A percentile compares a stretch with the other conserved stretches of the same genome.
Conservation (phyloP, 1,284 basidiomycete genomes). For the Ceraceosorus guamensis region DNA sequence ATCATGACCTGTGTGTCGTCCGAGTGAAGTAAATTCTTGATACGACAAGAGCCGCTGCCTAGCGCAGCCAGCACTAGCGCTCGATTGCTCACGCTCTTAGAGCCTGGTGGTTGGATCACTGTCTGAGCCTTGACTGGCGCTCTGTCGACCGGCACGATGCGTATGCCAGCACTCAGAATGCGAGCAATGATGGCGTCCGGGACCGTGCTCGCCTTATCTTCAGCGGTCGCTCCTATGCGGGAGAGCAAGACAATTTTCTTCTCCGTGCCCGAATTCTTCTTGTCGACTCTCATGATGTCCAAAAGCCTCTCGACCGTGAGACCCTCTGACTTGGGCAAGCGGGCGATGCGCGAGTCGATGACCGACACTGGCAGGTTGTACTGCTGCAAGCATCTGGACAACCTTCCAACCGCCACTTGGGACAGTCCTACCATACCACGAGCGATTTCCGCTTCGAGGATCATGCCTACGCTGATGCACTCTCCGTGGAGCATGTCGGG, state of each 20-base stretch:
- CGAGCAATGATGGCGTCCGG: slow-evolving; percentile 46
- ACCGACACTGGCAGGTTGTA: slow-evolving; percentile 44
- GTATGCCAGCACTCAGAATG: slow-evolving; percentile 59
- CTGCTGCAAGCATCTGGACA: slow-evolving; percentile 37
- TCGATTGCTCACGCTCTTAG: slow-evolving; percentile 94
- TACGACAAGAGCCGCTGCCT: slow-evolving; percentile 74
- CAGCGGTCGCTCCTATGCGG: slow-evolving; percentile 82
- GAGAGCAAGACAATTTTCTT: slow-evolving; percentile 92
- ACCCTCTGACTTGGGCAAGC: slow-evolving; percentile 62
- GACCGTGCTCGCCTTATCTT: slow-evolving; percentile 83
- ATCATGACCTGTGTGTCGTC: slow-evolving; percentile 99
- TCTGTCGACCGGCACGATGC: slow-evolving; percentile 16
- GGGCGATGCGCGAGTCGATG: slow-evolving; percentile 44
- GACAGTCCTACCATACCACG: slow-evolving; percentile 39
- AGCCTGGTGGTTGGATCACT: slow-evolving; percentile 84
- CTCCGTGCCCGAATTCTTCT: slow-evolving; percentile 82
- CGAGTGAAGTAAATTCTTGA: slow-evolving; percentile 87
- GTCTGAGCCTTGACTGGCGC: slow-evolving; percentile 50
- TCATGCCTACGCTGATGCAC: slow-evolving; percentile 47
- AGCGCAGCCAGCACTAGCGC: slow-evolving; percentile 89
- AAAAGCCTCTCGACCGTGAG: slow-evolving; percentile 76
- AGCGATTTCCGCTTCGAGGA: slow-evolving; percentile 46
- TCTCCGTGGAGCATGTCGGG: slow-evolving; percentile 47
- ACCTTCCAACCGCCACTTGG: slow-evolving; percentile 42
- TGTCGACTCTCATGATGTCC: slow-evolving; percentile 88